These are phyloP conservation scores for Jatropha curcas DNA, from an alignment of 345 rosid genomes.

Conservation along the genomic window DNA sequence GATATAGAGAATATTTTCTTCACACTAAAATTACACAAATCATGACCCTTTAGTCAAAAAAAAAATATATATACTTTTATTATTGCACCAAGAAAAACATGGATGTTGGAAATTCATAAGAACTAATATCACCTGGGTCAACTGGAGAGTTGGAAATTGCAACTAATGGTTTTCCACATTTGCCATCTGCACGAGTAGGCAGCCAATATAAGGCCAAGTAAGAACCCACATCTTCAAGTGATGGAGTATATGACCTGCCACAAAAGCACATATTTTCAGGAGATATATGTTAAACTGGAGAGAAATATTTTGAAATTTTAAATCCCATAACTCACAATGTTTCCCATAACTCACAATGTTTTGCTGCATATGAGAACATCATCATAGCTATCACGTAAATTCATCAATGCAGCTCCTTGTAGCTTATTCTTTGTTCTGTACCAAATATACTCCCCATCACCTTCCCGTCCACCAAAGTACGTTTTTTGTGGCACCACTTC, in stretches of 20 bases:
- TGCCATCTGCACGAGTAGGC: constrained; percentile 84
- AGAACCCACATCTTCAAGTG: constrained; percentile 84
- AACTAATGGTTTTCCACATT: constrained; percentile 78
- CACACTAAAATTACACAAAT: too few species aligned
- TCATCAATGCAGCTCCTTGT: constrained; percentile 58
- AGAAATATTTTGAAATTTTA: constrained; percentile 10
- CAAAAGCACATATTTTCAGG: constrained; percentile 11
- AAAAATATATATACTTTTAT: not conserved
- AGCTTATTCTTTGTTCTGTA: constrained; percentile 64
- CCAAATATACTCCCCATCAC: constrained; percentile 82
- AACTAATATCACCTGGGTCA: constrained; percentile 59
- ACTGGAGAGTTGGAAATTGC: constrained; percentile 71
- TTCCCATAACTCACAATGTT: constrained; percentile 64
- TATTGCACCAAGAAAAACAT: not conserved
- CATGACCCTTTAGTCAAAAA: not conserved
- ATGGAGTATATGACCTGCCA: constrained; percentile 74
- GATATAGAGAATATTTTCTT: too few species aligned
- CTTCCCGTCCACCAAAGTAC: constrained; percentile 93
- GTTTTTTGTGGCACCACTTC: constrained; percentile 72
- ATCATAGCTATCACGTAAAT: constrained; percentile 48
- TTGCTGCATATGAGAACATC: constrained; percentile 52
- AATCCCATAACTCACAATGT: constrained; percentile 57
- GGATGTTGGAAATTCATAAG: not conserved
- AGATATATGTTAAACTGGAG: not conserved
- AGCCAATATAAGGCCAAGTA: constrained; percentile 80